These are phyloP conservation scores for Fraxinus latifolia DNA, from an alignment of 305 asterid genomes.

Conservation along the genomic window DNA sequence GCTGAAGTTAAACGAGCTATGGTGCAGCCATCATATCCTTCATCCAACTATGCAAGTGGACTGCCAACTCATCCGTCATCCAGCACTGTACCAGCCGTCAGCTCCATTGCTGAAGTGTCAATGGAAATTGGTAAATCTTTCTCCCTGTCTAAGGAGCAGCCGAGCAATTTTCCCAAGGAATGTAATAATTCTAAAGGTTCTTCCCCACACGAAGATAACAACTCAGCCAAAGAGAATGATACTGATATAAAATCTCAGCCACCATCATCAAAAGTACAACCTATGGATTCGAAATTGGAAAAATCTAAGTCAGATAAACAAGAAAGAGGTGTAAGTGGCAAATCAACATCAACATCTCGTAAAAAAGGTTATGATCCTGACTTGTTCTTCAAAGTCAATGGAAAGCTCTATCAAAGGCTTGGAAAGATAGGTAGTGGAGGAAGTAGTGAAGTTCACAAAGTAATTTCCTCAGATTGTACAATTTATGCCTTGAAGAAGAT, in stretches of 20 bases:
- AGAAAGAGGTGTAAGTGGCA: constrained; percentile 57
- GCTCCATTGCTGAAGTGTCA: constrained; percentile 33
- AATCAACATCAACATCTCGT: constrained; percentile 65
- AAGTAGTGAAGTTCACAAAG: constrained; percentile 97
- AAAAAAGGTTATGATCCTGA: constrained; percentile 82
- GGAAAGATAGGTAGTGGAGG: constrained; percentile 99
- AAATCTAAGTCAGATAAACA: constrained; percentile 54
- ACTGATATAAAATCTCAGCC: constrained; percentile 41
- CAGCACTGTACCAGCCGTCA: constrained; percentile 34
- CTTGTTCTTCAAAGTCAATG: constrained; percentile 87
- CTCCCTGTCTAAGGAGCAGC: constrained; percentile 33
- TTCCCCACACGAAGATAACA: constrained; percentile 32
- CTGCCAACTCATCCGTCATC: constrained; percentile 35
- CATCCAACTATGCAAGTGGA: constrained; percentile 35
- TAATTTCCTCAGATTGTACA: constrained; percentile 81
- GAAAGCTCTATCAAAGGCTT: constrained; percentile 91
- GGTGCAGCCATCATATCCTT: constrained; percentile 40
- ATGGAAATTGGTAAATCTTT: constrained; percentile 33
- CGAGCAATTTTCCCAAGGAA: constrained; percentile 35
- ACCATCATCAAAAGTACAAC: constrained; percentile 37
- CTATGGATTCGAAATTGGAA: constrained; percentile 47
- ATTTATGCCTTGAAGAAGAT: constrained; percentile 92
- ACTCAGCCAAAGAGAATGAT: constrained; percentile 38
- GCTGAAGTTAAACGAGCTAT: constrained; percentile 30
- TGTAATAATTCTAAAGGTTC: constrained; percentile 27